A percentile compares a stretch with the other conserved stretches of the same genome.
Conservation (phyloP, 768 basidiomycete species). For the Mycena alexandri region DNA sequence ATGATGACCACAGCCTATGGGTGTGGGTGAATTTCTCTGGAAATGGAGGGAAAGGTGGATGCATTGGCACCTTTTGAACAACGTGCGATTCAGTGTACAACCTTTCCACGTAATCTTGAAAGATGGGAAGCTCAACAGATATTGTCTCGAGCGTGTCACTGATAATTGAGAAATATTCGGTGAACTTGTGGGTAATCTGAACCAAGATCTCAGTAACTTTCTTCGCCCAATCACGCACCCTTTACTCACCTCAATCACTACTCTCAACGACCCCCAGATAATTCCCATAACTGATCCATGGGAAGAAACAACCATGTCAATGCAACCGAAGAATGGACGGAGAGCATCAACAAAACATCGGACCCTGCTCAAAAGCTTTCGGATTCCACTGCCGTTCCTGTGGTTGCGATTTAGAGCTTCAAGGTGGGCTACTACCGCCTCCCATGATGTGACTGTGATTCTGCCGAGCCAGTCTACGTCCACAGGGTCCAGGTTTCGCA, state of each 20-base stretch:
- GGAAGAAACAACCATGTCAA: constrained; percentile 18
- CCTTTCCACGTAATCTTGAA: constrained; percentile 28
- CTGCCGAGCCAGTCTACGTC: constrained; percentile 21
- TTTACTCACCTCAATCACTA: constrained; percentile 17
- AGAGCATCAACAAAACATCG: constrained; percentile 27
- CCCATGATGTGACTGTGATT: constrained; percentile 14
- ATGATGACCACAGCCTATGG: constrained; percentile 22
- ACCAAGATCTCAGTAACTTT: neutral
- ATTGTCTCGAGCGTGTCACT: constrained; percentile 31
- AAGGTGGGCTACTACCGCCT: constrained; percentile 16
- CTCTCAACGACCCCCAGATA: constrained; percentile 25
- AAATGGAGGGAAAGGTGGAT: no score
- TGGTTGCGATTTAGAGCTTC: constrained; percentile 24
- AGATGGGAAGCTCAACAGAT: constrained; percentile 30
- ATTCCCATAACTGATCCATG: neutral
- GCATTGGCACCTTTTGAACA: constrained; percentile 19
- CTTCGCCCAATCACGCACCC: neutral
- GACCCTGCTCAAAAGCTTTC: constrained; percentile 29
- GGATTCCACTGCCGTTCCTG: constrained; percentile 21
- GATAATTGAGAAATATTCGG: constrained; percentile 25
- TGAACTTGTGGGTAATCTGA: constrained; percentile 27
- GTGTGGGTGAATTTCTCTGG: neutral
- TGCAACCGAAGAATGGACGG: constrained; percentile 18
- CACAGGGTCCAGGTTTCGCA: constrained; percentile 3
- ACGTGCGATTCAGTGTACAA: constrained; percentile 20